Percentiles rank a stretch among this genome's conserved stretches.
Evolutionary conservation across 2,329 filamentous ascomycete genomes (phyloP).

Genomic region (Fusarium sp.): DNA sequence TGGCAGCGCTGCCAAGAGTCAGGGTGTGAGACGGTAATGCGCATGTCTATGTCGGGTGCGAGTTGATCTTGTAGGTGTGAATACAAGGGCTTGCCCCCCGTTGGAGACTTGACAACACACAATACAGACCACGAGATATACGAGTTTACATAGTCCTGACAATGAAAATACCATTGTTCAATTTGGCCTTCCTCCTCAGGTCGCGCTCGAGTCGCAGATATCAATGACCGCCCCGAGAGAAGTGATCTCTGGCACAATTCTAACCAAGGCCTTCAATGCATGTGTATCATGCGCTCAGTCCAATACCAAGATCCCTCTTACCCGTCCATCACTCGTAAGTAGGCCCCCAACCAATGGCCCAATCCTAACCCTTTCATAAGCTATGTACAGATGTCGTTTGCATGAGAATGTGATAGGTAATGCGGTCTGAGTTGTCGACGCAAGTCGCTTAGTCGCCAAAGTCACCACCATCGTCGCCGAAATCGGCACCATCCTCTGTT

Average conservation of each 20-base stretch:
- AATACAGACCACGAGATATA: conserved; percentile 9
- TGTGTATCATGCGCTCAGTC: conserved; percentile 1
- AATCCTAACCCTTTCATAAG: conserved; percentile 8
- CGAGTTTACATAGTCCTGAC: conserved; percentile 9
- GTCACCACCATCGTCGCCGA: conserved; percentile 45
- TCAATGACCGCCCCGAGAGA: not conserved
- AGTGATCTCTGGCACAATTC: not conserved
- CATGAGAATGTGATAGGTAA: not conserved
- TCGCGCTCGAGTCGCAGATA: not conserved
- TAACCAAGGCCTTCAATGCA: conserved; percentile 3
- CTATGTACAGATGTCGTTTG: conserved; percentile 21
- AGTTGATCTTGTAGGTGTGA: conserved; percentile 9
- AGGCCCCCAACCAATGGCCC: conserved; percentile 2
- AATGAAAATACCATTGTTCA: conserved; percentile 16
- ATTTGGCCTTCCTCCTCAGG: not conserved
- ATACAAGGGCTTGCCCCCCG: not conserved
- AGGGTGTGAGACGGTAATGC: conserved; percentile 58
- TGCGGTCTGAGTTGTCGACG: not conserved
- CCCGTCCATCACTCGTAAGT: conserved; percentile 21
- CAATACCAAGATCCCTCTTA: conserved; percentile 10
- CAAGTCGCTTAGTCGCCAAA: conserved; percentile 24
- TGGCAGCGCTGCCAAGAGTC: conserved; percentile 54
- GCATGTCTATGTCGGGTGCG: not conserved
- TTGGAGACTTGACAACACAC: not conserved
- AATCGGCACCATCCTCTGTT: conserved; percentile 53